Conservation (phyloP, 495 filamentous ascomycete genomes). For the Penicillium flavigenum region DNA sequence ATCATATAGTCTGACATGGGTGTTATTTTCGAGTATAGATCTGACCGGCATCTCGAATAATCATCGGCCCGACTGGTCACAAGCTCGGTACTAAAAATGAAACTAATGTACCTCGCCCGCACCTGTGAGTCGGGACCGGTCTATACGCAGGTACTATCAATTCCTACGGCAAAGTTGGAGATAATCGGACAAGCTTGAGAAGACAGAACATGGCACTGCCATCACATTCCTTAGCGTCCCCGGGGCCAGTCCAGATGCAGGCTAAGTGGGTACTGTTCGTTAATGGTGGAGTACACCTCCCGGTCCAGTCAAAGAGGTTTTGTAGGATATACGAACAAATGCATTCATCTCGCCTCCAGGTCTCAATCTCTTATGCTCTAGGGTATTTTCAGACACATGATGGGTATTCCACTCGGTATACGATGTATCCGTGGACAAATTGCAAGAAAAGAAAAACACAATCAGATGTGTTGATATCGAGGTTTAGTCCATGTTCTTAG, state of each 20-base stretch:
- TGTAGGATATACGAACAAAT: background rate
- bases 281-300: conserved; percentile 11
- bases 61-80: conserved; percentile 11
- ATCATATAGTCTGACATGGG: background rate
- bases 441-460: background rate
- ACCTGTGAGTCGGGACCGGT: conserved; percentile 5
- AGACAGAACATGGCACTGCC: background rate
- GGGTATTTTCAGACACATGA: background rate
- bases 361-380: background rate
- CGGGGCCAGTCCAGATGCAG: conserved; percentile 9
- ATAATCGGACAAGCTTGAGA: background rate
- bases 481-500: conserved; percentile 5
- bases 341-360: background rate
- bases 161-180: background rate
- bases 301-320: conserved; percentile 1
- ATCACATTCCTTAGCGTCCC: conserved; percentile 9
- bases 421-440: background rate
- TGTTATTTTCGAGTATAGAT: background rate
- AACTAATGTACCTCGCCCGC: conserved; percentile 8
- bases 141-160: conserved; percentile 13
- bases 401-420: background rate
- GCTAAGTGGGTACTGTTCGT: conserved; percentile 16
- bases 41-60: conserved; percentile 5
- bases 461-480: conserved; percentile 4
- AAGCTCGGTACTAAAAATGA: conserved; percentile 9